Evolutionary conservation across 1,284 basidiomycete genomes (phyloP).

Genomic region (Fomes fomentarius): DNA sequence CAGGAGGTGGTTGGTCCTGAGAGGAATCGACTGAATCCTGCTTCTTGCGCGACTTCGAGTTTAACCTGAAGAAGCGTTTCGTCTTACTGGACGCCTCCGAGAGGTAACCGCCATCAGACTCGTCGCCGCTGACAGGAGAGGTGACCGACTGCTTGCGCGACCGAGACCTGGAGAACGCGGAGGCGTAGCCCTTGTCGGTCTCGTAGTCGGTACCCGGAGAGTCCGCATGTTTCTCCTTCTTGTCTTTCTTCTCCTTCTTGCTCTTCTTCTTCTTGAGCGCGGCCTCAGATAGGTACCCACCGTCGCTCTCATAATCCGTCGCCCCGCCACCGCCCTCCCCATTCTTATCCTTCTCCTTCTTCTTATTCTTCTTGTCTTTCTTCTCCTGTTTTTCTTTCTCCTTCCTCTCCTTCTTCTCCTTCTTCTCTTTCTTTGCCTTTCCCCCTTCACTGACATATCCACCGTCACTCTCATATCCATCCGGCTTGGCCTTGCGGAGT

Average conservation of each 20-base stretch:
- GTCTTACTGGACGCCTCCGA: constrained; percentile 39
- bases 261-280: constrained; percentile 28
- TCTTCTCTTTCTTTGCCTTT: constrained; percentile 40
- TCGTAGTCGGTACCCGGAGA: constrained; percentile 40
- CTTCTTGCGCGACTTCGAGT: constrained; percentile 35
- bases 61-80: constrained; percentile 38
- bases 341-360: constrained; percentile 22
- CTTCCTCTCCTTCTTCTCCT: constrained; percentile 32
- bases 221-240: constrained; percentile 35
- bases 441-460: constrained; percentile 49
- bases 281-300: constrained; percentile 37
- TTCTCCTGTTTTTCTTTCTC: constrained; percentile 25
- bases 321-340: constrained; percentile 27
- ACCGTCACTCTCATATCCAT: constrained; percentile 59
- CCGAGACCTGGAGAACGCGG: constrained; percentile 22
- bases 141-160: constrained; percentile 27
- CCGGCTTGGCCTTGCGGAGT: constrained; percentile 40
- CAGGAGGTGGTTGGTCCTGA: constrained; percentile 38
- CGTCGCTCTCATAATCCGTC: constrained; percentile 37
- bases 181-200: constrained; percentile 35
- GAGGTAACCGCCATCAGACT: constrained; percentile 45
- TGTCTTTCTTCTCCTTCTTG: constrained; percentile 34
- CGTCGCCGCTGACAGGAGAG: constrained; percentile 34
- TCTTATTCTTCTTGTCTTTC: constrained; percentile 30
- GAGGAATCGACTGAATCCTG: constrained; percentile 27